These are phyloP conservation scores for Metschnikowia noctiluminum DNA, from an alignment of 805 yeast species.

Conservation along the genomic window DNA sequence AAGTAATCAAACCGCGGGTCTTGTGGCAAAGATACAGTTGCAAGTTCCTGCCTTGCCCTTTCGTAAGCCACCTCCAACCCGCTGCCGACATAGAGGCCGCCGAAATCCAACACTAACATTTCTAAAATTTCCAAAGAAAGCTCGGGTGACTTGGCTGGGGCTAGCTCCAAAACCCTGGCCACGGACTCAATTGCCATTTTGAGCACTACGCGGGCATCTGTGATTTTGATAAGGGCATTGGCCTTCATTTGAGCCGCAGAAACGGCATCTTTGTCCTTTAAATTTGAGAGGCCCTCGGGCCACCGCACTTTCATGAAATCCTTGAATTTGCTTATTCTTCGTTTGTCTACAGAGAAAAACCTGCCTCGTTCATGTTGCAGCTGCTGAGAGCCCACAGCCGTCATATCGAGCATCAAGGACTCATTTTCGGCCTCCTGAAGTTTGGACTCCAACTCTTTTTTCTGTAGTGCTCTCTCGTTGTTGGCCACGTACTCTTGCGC, in stretches of 20 bases:
- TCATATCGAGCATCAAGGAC: slow-evolving; percentile 19
- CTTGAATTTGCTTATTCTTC: slow-evolving; percentile 51
- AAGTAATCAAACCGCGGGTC: slow-evolving; percentile 46
- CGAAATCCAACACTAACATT: slow-evolving; percentile 63
- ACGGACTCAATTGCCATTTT: slow-evolving; percentile 71
- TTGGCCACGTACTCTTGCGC: slow-evolving; percentile 43
- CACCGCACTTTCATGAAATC: slow-evolving; percentile 52
- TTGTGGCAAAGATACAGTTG: slow-evolving; percentile 22
- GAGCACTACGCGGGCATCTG: slow-evolving; percentile 58
- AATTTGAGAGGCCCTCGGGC: slow-evolving; percentile 18
- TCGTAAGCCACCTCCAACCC: slow-evolving; percentile 70
- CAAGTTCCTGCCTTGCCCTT: slow-evolving; percentile 34
- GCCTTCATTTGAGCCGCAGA: slow-evolving; percentile 14
- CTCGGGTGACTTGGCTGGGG: slow-evolving; percentile 58
- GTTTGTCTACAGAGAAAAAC: slow-evolving; percentile 35
- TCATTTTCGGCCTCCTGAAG: slow-evolving; percentile 34
- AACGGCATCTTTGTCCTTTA: slow-evolving; percentile 13
- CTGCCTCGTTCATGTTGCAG: slow-evolving; percentile 26
- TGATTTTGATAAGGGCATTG: slow-evolving; percentile 32
- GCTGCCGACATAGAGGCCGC: slow-evolving; percentile 68
- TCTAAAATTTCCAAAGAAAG: slow-evolving; percentile 66
- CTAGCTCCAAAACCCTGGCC: slow-evolving; percentile 70
- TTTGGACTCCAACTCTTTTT: slow-evolving; percentile 33
- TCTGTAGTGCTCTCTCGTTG: slow-evolving; percentile 35
- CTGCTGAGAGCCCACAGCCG: slow-evolving; percentile 13